Percentiles rank a stretch among this genome's conserved stretches.
phyloP scores from a whole-genome alignment of 164 flowering plant species.

The Platanus orientalis region DNA sequence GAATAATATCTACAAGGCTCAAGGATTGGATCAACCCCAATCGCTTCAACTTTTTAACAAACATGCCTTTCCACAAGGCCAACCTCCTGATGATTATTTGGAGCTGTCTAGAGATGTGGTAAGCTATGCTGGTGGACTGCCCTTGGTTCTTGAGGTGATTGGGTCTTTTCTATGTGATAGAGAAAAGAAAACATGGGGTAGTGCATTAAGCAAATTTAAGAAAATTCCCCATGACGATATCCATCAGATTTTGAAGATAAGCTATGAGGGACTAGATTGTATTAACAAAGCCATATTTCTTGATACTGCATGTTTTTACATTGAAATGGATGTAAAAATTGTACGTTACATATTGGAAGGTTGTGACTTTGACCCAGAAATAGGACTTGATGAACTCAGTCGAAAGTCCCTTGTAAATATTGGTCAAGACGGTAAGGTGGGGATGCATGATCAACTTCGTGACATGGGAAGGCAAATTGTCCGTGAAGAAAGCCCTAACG shows the following conservation, averaged over 20 bases:
- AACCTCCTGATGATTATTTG: too few species aligned
- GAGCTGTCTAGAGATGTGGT: too few species aligned
- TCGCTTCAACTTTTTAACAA: too few species aligned
- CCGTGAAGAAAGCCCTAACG: slow-evolving; percentile 14
- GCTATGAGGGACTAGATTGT: slow-evolving; percentile 40
- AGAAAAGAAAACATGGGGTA: too few species aligned
- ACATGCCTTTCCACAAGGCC: too few species aligned
- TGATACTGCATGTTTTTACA: too few species aligned
- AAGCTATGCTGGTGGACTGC: too few species aligned
- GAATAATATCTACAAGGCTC: too few species aligned
- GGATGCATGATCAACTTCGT: slow-evolving; percentile 24
- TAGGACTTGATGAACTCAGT: slow-evolving; percentile 20
- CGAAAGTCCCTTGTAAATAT: slow-evolving; percentile 35
- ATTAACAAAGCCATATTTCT: too few species aligned
- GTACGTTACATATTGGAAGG: slow-evolving; percentile 28
- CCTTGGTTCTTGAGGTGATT: too few species aligned
- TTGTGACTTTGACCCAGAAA: slow-evolving; percentile 31
- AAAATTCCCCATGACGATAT: slow-evolving; percentile 23
- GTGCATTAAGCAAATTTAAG: slow-evolving; percentile 26
- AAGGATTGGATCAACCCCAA: too few species aligned
- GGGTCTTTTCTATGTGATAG: too few species aligned
- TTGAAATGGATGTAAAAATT: slow-evolving; percentile 25
- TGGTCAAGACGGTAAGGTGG: slow-evolving; percentile 10
- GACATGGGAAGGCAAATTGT: slow-evolving; percentile 21
- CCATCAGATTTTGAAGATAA: slow-evolving; percentile 33